Evolutionary conservation across 2,329 filamentous ascomycete species (phyloP).

Genomic region (Fusarium xyrophilum): DNA sequence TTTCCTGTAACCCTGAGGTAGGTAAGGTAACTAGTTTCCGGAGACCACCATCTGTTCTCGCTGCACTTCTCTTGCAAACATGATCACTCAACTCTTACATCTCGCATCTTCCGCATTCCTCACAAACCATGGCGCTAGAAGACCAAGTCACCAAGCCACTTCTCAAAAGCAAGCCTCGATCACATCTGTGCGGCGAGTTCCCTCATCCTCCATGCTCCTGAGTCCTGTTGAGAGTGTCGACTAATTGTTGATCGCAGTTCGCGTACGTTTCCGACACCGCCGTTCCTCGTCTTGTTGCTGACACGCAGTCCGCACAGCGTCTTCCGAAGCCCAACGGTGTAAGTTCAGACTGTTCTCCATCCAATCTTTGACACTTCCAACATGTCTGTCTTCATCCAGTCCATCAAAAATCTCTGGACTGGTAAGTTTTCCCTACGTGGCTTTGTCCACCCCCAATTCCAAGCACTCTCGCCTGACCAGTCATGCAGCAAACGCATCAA

Average conservation of each 20-base stretch:
- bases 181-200: accelerated
- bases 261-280: not conserved
- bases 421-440: not conserved
- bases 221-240: accelerated
- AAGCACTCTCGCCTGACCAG: not conserved
- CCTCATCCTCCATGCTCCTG: not conserved
- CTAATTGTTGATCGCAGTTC: accelerated
- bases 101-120: no score
- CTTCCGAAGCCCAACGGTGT: not conserved
- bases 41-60: no score
- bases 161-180: no score
- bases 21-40: no score
- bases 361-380: not conserved
- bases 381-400: not conserved
- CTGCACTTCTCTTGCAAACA: no score
- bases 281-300: not conserved
- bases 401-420: accelerated
- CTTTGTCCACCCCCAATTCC: not conserved
- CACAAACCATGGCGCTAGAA: not conserved
- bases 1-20: no score
- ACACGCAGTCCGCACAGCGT: not conserved
- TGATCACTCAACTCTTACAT: no score
- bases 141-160: no score
- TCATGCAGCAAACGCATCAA: accelerated
- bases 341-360: not conserved